Evolutionary conservation across 768 basidiomycete genomes (phyloP).

Genomic region (Leccinellum luteum): DNA sequence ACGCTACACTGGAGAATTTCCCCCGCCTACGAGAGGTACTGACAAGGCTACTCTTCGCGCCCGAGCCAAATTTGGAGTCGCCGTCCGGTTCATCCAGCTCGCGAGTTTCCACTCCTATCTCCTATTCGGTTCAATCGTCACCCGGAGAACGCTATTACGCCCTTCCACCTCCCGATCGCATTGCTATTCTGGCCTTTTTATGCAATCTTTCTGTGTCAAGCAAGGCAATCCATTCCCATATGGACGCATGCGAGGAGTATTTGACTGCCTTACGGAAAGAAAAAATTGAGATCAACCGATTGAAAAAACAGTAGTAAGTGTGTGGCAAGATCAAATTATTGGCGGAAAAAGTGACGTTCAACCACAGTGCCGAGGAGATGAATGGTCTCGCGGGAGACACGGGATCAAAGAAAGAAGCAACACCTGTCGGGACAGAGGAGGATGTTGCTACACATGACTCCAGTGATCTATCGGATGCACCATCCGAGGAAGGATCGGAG

Average conservation of each 20-base stretch:
- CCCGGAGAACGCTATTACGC: slow-evolving; percentile 71
- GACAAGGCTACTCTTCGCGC: slow-evolving; percentile 69
- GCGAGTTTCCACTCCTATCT: slow-evolving; percentile 45
- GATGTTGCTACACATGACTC: slow-evolving; percentile 62
- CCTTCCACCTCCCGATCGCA: slow-evolving; percentile 74
- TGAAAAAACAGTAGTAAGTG: slow-evolving; percentile 84
- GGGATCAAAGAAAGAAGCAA: slow-evolving; percentile 46
- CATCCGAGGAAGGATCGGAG: slow-evolving; percentile 62
- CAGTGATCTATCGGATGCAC: slow-evolving; percentile 71
- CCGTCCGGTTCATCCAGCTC: slow-evolving; percentile 46
- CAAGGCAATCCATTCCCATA: slow-evolving; percentile 81
- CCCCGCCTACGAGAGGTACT: slow-evolving; percentile 70
- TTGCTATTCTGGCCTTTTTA: slow-evolving; percentile 84
- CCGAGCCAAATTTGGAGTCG: slow-evolving; percentile 45
- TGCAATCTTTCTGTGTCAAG: slow-evolving; percentile 88
- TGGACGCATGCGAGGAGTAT: slow-evolving; percentile 88
- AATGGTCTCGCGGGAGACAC: slow-evolving; percentile 55
- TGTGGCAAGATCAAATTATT: slow-evolving; percentile 17
- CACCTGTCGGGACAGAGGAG: slow-evolving; percentile 42
- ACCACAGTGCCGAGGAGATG: slow-evolving; percentile 69
- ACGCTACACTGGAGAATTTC: slow-evolving; percentile 70
- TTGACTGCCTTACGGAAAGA: slow-evolving; percentile 93
- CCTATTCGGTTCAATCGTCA: slow-evolving; percentile 42
- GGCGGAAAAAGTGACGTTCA: slow-evolving; percentile 12
- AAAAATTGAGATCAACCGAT: slow-evolving; percentile 90